A percentile compares a stretch with the other conserved stretches of the same genome.
phyloP scores from a whole-genome alignment of 2,329 filamentous ascomycete genomes.

The Aspergillus fumigatiaffinis region DNA sequence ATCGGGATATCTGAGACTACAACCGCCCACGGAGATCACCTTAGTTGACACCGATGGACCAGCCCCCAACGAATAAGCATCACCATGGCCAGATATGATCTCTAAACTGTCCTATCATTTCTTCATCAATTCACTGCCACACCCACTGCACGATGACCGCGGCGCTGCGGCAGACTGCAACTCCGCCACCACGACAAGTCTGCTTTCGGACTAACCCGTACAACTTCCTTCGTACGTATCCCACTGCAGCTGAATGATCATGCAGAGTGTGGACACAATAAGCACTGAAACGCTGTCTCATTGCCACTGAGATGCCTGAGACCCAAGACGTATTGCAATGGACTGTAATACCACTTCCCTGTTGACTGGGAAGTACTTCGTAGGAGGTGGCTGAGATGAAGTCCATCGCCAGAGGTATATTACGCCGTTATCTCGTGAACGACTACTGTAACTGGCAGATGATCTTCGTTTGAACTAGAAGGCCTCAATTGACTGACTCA shows the following conservation, averaged over 20 bases:
- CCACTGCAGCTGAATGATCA: neutral
- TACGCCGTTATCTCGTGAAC: neutral
- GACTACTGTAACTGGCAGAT: neutral
- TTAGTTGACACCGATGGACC: neutral
- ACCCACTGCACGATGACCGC: neutral
- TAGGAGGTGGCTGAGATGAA: neutral
- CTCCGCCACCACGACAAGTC: neutral
- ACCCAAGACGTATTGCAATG: neutral
- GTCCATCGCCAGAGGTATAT: neutral
- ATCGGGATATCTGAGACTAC: neutral
- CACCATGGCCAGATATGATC: neutral
- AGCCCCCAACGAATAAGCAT: neutral
- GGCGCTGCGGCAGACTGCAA: neutral
- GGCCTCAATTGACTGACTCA: neutral
- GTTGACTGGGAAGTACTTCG: neutral
- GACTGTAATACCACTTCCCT: neutral
- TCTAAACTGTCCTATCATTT: neutral
- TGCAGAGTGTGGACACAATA: neutral
- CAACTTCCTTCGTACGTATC: neutral
- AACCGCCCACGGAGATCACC: neutral
- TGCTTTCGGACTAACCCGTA: neutral
- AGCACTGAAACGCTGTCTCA: neutral
- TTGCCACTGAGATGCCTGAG: neutral
- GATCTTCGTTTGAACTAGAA: neutral
- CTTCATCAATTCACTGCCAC: neutral